phyloP scores from a whole-genome alignment of 2,329 filamentous ascomycete species.

The Trichoderma semiorbis region DNA sequence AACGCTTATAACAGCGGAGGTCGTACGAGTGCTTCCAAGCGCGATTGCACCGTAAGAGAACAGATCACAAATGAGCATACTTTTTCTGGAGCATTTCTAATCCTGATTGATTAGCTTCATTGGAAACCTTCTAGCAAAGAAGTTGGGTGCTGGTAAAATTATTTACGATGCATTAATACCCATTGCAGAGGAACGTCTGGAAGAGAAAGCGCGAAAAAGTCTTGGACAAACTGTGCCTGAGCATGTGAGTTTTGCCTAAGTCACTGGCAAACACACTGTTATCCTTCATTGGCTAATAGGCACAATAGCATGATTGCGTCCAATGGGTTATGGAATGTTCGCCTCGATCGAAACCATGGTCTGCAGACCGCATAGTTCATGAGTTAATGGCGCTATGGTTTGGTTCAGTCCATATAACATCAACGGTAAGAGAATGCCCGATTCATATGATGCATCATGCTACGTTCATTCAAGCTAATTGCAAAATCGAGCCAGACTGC shows the following conservation, averaged over 20 bases:
- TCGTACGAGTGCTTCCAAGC: background rate
- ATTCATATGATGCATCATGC: background rate
- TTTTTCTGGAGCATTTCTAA: background rate
- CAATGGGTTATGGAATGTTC: constrained; percentile 6
- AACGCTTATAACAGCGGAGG: background rate
- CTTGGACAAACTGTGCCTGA: background rate
- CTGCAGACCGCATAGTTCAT: background rate
- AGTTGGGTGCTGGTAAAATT: background rate
- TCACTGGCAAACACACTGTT: background rate
- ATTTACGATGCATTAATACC: background rate
- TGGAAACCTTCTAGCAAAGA: background rate
- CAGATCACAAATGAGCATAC: background rate
- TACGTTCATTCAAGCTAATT: background rate
- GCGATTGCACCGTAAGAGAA: background rate
- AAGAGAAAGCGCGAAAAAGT: background rate
- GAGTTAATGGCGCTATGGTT: constrained; percentile 2
- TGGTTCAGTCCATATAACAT: constrained; percentile 4
- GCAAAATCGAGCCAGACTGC: background rate
- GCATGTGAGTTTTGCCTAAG: background rate
- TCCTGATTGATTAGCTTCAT: background rate
- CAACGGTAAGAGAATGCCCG: background rate
- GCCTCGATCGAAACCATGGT: background rate
- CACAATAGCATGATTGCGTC: background rate
- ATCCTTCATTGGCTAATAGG: background rate
- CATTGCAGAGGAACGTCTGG: background rate